These are phyloP conservation scores for Phyllosticta paracitricarpa DNA, from an alignment of 2,329 filamentous ascomycete genomes.

Conservation along the genomic window DNA sequence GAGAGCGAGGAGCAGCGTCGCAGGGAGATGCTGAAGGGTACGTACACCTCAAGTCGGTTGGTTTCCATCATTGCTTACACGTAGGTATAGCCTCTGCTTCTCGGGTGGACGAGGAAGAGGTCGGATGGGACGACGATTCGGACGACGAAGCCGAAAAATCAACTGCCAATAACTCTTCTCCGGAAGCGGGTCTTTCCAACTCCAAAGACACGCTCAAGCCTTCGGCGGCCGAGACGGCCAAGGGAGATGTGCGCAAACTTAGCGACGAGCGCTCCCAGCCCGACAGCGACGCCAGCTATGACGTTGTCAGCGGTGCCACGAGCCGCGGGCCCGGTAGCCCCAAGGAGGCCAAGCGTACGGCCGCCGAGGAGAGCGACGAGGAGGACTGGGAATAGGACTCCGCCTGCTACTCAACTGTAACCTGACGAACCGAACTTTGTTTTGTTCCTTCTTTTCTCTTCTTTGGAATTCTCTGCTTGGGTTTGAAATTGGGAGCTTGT, in stretches of 20 bases:
- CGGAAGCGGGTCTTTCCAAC: constrained; percentile 17
- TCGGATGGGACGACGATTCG: constrained; percentile 58
- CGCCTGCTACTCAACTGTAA: neutral
- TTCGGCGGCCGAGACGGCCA: constrained; percentile 12
- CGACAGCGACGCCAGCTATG: constrained; percentile 92
- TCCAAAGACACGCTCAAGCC: constrained; percentile 32
- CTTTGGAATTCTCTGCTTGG: neutral
- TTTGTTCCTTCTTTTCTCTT: neutral
- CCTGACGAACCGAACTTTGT: neutral
- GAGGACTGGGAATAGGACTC: constrained; percentile 62
- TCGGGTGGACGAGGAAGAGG: constrained; percentile 59
- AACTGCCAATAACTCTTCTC: constrained; percentile 12
- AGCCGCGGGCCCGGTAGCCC: constrained; percentile 67
- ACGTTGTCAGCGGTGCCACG: constrained; percentile 66
- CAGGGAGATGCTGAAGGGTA: constrained; percentile 85
- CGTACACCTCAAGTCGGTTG: constrained; percentile 14
- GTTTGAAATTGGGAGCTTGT: neutral
- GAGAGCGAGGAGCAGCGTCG: constrained; percentile 86
- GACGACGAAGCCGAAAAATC: constrained; percentile 10
- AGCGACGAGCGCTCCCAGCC: constrained; percentile 69
- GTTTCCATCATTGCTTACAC: neutral
- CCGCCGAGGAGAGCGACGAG: constrained; percentile 54
- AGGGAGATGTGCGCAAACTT: constrained; percentile 46
- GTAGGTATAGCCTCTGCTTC: constrained; percentile 6
- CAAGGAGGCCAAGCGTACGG: constrained; percentile 41